Evolutionary conservation across 495 filamentous ascomycete species (phyloP), one percentile per base, ranked within the genome.

Genomic region (Podospora pseudopauciseta): DNA sequence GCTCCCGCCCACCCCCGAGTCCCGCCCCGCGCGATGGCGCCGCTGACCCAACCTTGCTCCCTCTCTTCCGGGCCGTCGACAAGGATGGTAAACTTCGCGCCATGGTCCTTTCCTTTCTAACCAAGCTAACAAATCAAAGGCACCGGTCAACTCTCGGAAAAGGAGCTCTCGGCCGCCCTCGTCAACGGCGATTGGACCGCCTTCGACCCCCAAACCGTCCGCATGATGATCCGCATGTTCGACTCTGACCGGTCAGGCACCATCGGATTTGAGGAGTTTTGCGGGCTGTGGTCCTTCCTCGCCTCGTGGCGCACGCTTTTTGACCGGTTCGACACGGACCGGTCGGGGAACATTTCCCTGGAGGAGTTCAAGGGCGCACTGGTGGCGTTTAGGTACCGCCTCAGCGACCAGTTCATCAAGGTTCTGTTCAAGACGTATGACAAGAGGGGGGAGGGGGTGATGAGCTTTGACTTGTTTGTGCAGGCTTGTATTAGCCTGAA

Each of bases 151-250:
- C 85, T 99, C 55, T 92, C 90, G 1, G 96, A 98, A 76, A 81
- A 84, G 69, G 95, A 99, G 78, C 91, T 99, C 19, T 88, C 91
- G 11, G 90, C 91, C 0, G 95, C 95, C 13, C 88, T 99, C 9
- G 96, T 99, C 55, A 99, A 99, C 77, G 94, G 93, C 57, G 95
- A 99, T 82, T 98, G 89, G 85, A 90, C 92, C 5, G 86, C 90
- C 4, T 99, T 99, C 77, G 96, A 99, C 80, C 88, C 90, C n/a
- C 91, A 97, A 71, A 99, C 95, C 3, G 92, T 99, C 67, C 90
- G 90, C 68, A 96, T 97, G 92, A 98, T 99, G 95, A 97, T 98
- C 69, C 88, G 90, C 75, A 98, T 98, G 95, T 99, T 99, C 80
- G 95, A 98, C 81, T 88, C 84, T 70, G 91, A 97, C 81, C 89